These are phyloP conservation scores for Cyclospora cayetanensis DNA, from an alignment of 169 alveolate genomes.

Conservation along the genomic window DNA sequence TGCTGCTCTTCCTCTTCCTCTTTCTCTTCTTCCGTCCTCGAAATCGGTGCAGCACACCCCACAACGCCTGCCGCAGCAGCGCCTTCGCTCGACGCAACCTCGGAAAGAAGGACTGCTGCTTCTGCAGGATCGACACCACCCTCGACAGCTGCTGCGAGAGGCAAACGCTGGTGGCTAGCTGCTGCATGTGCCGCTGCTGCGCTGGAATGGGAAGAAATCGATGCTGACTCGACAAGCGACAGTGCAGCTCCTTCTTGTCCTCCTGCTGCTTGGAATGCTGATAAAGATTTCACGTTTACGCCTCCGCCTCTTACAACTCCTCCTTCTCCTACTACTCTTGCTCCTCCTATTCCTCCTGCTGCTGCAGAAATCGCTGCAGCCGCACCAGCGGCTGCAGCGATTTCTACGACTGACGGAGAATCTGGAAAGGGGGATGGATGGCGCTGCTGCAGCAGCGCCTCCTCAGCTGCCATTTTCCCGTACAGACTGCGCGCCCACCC, in stretches of 20 bases:
- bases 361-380: neutral
- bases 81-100: neutral
- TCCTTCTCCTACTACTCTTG: neutral
- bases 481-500: conserved; percentile 61
- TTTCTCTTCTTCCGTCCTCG: neutral
- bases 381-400: neutral
- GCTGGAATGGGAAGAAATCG: neutral
- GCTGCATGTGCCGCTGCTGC: neutral
- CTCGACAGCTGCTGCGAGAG: neutral
- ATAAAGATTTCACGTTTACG: neutral
- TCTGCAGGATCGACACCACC: neutral
- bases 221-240: neutral
- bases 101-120: neutral
- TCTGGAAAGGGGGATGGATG: neutral
- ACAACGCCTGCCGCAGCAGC: neutral
- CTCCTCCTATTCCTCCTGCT: neutral
- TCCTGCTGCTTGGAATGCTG: neutral
- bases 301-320: neutral
- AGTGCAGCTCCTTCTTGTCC: neutral
- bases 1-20: neutral
- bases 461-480: neutral
- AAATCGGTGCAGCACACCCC: neutral
- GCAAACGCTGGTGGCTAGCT: neutral
- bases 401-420: neutral
- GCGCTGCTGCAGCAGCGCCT: neutral